Percentiles rank a stretch among this genome's conserved stretches.
phyloP scores from a whole-genome alignment of 208 protist genomes.

The Balamuthia mandrillaris region DNA sequence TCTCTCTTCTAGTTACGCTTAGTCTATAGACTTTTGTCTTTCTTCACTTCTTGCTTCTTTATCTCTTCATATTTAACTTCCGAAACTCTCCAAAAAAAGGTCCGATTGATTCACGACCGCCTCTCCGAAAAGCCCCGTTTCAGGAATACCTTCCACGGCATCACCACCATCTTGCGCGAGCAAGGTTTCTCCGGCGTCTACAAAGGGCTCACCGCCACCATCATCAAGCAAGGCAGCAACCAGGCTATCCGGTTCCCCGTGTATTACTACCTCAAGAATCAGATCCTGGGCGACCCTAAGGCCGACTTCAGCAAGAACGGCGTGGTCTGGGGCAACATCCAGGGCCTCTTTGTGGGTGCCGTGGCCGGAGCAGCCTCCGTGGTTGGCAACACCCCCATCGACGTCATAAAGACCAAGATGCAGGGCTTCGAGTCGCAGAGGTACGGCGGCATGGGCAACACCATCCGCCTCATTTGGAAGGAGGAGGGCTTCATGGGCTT shows the following conservation, averaged over 20 bases:
- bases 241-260: conserved; percentile 50
- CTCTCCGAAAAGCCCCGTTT: neutral
- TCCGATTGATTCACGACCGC: conserved; percentile 49
- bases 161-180: neutral
- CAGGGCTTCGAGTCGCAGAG: conserved; percentile 42
- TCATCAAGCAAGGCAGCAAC: conserved; percentile 56
- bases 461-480: conserved; percentile 3
- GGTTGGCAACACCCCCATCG: conserved; percentile 51
- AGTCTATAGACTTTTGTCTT: conserved; percentile 31
- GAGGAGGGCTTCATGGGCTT: conserved; percentile 38
- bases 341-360: neutral
- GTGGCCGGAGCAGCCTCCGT: conserved; percentile 40
- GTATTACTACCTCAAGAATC: conserved; percentile 32
- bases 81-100: no score
- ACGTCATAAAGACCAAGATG: conserved; percentile 53
- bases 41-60: no score
- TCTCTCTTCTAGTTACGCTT: neutral
- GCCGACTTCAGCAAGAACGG: neutral
- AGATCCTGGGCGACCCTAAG: neutral
- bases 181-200: conserved; percentile 41
- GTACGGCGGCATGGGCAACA: conserved; percentile 33
- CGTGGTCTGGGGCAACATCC: neutral
- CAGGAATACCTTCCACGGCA: conserved; percentile 15
- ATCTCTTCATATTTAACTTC: no score
- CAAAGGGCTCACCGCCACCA: conserved; percentile 44